Evolutionary conservation across 1,284 basidiomycete genomes (phyloP).

Genomic region (Gymnopus androsaceus): DNA sequence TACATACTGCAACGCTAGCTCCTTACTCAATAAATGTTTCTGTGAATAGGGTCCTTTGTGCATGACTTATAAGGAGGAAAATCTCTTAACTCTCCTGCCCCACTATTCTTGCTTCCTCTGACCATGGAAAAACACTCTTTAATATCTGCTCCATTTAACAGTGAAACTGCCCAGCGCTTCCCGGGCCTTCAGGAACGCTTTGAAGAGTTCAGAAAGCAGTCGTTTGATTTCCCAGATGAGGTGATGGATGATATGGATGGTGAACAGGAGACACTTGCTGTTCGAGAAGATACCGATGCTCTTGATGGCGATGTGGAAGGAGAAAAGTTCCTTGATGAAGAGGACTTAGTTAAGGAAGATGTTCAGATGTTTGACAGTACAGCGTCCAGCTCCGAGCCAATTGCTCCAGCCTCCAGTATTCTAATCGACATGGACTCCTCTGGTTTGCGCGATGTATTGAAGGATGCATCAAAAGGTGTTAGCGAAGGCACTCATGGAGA

Average conservation of each 20-base stretch:
- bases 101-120: no score
- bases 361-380: background rate
- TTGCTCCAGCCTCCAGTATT: background rate
- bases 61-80: no score
- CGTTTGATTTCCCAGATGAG: no score
- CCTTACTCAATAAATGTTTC: no score
- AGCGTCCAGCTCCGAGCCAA: background rate
- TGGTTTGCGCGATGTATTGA: background rate
- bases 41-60: no score
- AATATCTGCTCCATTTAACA: no score
- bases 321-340: background rate
- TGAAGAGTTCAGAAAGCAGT: no score
- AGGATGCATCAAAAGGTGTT: constrained; percentile 6
- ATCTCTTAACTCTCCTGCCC: no score
- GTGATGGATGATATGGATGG: constrained; percentile 27
- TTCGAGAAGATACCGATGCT: background rate
- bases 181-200: no score
- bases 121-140: no score
- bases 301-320: background rate
- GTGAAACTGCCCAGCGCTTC: no score
- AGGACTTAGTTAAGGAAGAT: background rate
- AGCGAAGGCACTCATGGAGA: constrained; percentile 2
- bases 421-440: background rate
- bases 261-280: constrained; percentile 24
- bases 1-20: no score